phyloP scores from a whole-genome alignment of 306 rosid genomes.

The Sicyos edulis region DNA sequence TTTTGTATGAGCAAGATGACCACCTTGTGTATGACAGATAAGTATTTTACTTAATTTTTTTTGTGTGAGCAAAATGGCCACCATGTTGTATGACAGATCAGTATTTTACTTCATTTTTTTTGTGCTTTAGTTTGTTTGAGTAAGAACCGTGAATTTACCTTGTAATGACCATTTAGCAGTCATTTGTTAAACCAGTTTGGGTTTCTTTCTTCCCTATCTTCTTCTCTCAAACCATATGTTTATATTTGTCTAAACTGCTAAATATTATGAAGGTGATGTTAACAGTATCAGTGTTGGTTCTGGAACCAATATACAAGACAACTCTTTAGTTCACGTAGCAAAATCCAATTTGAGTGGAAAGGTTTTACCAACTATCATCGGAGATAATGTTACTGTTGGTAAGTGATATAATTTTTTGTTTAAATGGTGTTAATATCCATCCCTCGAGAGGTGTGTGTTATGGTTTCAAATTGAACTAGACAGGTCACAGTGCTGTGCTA shows the following conservation, averaged over 20 bases:
- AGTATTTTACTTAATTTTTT: background rate
- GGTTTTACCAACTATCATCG: conserved; percentile 79
- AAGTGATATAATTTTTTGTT: conserved; percentile 35
- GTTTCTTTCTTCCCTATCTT: background rate
- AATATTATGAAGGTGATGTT: conserved; percentile 58
- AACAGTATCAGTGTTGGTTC: conserved; percentile 82
- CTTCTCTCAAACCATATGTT: background rate
- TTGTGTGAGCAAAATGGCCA: background rate
- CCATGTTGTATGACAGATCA: background rate
- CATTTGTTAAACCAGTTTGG: background rate
- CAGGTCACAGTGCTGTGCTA: conserved; percentile 86
- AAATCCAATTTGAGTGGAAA: conserved; percentile 84
- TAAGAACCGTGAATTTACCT: background rate
- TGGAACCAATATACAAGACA: conserved; percentile 93
- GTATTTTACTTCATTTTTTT: background rate
- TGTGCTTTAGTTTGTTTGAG: background rate
- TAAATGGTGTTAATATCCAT: conserved; percentile 9
- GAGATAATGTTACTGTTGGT: conserved; percentile 94
- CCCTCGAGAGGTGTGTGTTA: conserved; percentile 16
- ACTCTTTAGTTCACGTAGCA: conserved; percentile 86
- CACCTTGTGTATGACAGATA: background rate
- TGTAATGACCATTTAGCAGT: background rate
- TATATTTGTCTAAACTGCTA: conserved; percentile 22
- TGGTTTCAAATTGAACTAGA: conserved; percentile 21
- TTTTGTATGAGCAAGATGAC: background rate